phyloP scores from a whole-genome alignment of 345 rosid genomes.

The Aquilaria yunnanensis region DNA sequence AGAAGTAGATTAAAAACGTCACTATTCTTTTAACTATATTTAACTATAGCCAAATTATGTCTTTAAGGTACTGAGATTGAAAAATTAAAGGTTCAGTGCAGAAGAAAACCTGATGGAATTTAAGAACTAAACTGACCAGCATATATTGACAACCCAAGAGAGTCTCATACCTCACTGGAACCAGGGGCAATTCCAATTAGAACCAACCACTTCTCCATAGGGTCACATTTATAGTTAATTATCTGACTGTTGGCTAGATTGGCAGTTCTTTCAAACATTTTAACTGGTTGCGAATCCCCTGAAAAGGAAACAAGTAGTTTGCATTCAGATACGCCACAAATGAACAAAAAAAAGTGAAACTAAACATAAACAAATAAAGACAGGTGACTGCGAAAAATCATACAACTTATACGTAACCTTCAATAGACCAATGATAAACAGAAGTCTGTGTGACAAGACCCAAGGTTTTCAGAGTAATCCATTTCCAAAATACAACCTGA shows the following conservation, averaged over 20 bases:
- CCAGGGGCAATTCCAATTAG: conserved; percentile 97
- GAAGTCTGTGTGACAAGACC: conserved; percentile 83
- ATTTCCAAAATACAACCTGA: conserved; percentile 96
- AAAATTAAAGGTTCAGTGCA: too few relatives aligned
- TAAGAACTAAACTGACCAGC: too few relatives aligned
- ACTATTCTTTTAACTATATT: too few relatives aligned
- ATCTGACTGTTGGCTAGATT: conserved; percentile 88
- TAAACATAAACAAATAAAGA: conserved; percentile 5
- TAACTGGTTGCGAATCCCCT: conserved; percentile 94
- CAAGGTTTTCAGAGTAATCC: conserved; percentile 83
- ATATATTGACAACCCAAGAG: too few relatives aligned
- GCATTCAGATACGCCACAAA: neutral
- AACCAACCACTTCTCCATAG: conserved; percentile 91
- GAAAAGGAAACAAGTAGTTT: neutral
- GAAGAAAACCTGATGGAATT: too few relatives aligned
- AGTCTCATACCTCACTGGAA: conserved; percentile 63
- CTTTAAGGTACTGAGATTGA: too few relatives aligned
- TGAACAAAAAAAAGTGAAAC: neutral
- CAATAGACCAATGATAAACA: conserved; percentile 94
- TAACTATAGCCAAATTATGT: too few relatives aligned
- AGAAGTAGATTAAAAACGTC: too few relatives aligned
- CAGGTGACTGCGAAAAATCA: conserved; percentile 1
- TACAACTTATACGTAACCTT: conserved; percentile 39
- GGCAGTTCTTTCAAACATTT: conserved; percentile 92
- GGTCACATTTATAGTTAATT: conserved; percentile 85